phyloP scores from a whole-genome alignment of 495 filamentous ascomycete genomes.

The Xylona heveae region DNA sequence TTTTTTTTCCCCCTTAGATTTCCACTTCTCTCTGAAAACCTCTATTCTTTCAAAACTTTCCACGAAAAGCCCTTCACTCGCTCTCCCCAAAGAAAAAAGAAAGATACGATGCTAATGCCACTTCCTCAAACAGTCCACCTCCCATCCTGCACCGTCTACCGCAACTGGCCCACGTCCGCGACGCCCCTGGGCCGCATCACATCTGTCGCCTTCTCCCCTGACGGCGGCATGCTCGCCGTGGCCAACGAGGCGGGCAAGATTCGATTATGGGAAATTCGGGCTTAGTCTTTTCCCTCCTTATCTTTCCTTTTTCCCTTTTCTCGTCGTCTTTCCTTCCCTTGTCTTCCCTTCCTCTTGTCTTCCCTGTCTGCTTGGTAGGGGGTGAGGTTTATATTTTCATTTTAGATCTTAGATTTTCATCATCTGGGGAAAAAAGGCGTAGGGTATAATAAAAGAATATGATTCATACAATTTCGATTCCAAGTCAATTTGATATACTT shows the following conservation, averaged over 20 bases:
- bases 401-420: too few species aligned
- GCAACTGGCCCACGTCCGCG: constrained; percentile 83
- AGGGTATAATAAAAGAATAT: too few species aligned
- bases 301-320: constrained; percentile 5
- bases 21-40: too few species aligned
- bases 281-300: constrained; percentile 12
- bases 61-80: too few species aligned
- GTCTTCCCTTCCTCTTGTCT: constrained; percentile 5
- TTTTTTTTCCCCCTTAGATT: too few species aligned
- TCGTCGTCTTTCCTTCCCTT: constrained; percentile 5
- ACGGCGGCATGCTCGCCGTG: constrained; percentile 52
- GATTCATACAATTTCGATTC: too few species aligned
- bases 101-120: too few species aligned
- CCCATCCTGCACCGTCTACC: constrained; percentile 79
- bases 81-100: too few species aligned
- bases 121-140: constrained; percentile 47
- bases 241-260: constrained; percentile 75
- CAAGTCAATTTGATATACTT: too few species aligned
- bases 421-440: too few species aligned
- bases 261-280: constrained; percentile 65
- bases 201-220: constrained; percentile 52
- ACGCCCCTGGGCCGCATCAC: constrained; percentile 79
- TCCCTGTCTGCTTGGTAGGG: constrained; percentile 6
- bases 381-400: too few species aligned
- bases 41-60: too few species aligned